phyloP scores from a whole-genome alignment of 2,329 filamentous ascomycete genomes.

The Xylaria sp. region DNA sequence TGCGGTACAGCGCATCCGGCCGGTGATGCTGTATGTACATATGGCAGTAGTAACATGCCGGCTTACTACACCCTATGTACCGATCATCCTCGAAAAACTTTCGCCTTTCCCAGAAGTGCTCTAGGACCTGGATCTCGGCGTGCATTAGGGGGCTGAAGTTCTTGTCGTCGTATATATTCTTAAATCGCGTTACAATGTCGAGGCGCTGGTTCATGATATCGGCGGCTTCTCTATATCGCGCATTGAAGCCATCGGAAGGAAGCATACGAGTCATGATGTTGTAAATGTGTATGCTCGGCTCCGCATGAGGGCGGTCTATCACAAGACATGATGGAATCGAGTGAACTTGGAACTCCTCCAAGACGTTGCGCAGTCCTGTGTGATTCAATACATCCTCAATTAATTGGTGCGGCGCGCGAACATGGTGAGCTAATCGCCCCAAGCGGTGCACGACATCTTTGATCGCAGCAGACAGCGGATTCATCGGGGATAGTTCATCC shows the following conservation, averaged over 20 bases:
- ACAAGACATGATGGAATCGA: neutral
- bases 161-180: constrained; percentile 34
- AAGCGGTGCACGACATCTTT: constrained; percentile 47
- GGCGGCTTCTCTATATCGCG: constrained; percentile 26
- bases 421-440: constrained; percentile 51
- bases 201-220: constrained; percentile 39
- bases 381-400: constrained; percentile 43
- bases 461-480: constrained; percentile 23
- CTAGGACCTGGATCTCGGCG: constrained; percentile 54
- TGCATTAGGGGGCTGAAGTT: constrained; percentile 45
- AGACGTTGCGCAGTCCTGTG: constrained; percentile 38
- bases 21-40: constrained; percentile 52
- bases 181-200: constrained; percentile 34
- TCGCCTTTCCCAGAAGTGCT: constrained; percentile 49
- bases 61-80: constrained; percentile 59
- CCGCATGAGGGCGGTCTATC: constrained; percentile 19
- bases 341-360: constrained; percentile 41
- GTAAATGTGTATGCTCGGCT: constrained; percentile 35
- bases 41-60: constrained; percentile 56
- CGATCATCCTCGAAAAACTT: constrained; percentile 47
- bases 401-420: constrained; percentile 47
- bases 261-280: constrained; percentile 45
- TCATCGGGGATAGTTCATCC: neutral
- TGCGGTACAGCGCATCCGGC: constrained; percentile 40
- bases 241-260: constrained; percentile 15